These are phyloP conservation scores for Fistulinella prunicolor DNA, from an alignment of 768 basidiomycete genomes.

Conservation along the genomic window DNA sequence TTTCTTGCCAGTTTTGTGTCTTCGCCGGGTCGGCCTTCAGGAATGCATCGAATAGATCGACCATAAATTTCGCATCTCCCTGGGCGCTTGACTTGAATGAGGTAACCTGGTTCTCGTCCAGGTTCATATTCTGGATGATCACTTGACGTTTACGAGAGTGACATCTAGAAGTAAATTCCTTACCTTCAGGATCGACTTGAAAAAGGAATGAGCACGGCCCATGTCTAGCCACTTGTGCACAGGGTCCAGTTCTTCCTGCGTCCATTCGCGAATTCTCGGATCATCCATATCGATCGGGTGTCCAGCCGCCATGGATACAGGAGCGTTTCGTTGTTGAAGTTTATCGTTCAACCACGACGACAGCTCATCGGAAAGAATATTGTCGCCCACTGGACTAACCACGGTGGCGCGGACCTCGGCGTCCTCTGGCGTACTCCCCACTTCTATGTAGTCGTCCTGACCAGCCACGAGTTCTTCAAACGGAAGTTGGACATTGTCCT, in stretches of 20 bases:
- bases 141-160: neutral
- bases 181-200: constrained; percentile 31
- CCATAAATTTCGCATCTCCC: constrained; percentile 14
- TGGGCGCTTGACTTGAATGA: constrained; percentile 7
- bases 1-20: constrained; percentile 20
- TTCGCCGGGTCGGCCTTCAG: constrained; percentile 24
- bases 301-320: constrained; percentile 16
- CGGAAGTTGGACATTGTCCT: constrained; percentile 17
- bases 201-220: constrained; percentile 24
- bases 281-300: constrained; percentile 31
- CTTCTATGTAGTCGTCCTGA: constrained; percentile 24
- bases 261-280: constrained; percentile 41
- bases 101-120: constrained; percentile 13
- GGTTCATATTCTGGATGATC: constrained; percentile 16
- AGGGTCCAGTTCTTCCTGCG: constrained; percentile 33
- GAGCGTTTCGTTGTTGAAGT: constrained; percentile 20
- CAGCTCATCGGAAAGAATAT: constrained; percentile 35
- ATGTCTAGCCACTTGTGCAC: constrained; percentile 39
- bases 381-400: constrained; percentile 19
- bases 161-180: neutral
- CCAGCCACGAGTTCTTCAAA: constrained; percentile 22
- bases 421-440: constrained; percentile 12
- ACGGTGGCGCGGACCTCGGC: constrained; percentile 16
- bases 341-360: constrained; percentile 31
- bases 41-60: constrained; percentile 22